Evolutionary conservation across 2,329 filamentous ascomycete genomes (phyloP).

Genomic region (Colletotrichum limetticola): DNA sequence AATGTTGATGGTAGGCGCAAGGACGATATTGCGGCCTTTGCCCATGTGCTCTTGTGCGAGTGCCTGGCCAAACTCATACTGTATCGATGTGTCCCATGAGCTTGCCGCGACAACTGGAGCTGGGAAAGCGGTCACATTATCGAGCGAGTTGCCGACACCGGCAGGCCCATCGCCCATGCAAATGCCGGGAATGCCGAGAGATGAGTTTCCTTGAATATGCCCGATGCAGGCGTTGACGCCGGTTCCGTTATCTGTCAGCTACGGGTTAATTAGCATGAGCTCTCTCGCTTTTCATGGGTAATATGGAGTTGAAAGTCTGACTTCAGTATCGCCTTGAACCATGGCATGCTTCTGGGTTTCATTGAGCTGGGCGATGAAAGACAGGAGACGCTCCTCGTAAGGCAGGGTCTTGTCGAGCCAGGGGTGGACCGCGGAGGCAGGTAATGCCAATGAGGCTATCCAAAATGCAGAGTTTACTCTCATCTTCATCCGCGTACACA

Average conservation of each 20-base stretch:
- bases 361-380: neutral
- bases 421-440: neutral
- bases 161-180: conserved; percentile 21
- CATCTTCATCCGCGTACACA: neutral
- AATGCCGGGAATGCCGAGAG: neutral
- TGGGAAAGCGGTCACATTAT: conserved; percentile 13
- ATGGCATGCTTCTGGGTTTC: neutral
- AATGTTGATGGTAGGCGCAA: conserved; percentile 72
- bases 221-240: conserved; percentile 21
- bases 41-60: conserved; percentile 37
- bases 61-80: conserved; percentile 25
- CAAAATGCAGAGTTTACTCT: neutral
- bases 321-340: neutral
- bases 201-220: neutral
- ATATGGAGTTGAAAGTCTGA: neutral
- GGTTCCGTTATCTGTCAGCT: conserved; percentile 7
- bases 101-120: neutral
- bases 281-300: neutral
- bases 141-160: conserved; percentile 11
- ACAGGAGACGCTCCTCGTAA: neutral
- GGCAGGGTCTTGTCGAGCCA: neutral
- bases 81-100: conserved; percentile 45
- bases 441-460: neutral
- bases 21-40: conserved; percentile 67
- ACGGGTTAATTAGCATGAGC: neutral